These are phyloP conservation scores for Globisporangium nodosum DNA, from an alignment of 352 stramenopile species.

Conservation along the genomic window DNA sequence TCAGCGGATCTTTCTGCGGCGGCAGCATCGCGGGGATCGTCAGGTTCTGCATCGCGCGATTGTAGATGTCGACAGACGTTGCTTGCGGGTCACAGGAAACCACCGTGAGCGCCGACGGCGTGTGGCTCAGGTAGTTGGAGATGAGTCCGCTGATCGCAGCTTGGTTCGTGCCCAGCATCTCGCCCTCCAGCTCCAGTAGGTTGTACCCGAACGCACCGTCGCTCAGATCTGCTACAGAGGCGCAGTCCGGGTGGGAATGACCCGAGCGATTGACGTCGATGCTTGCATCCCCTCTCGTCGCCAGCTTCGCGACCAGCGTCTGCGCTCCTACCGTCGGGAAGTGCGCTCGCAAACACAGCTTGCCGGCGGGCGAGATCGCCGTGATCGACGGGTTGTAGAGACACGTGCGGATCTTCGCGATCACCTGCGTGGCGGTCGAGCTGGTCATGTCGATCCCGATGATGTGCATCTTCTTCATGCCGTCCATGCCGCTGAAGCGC, in stretches of 20 bases:
- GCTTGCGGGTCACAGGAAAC: slow-evolving; percentile 54
- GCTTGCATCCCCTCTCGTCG: slow-evolving; percentile 24
- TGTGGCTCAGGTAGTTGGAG: slow-evolving; percentile 67
- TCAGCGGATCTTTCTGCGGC: slow-evolving; percentile 49
- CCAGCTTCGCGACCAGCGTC: slow-evolving; percentile 55
- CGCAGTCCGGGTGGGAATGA: slow-evolving; percentile 54
- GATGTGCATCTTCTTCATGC: slow-evolving; percentile 62
- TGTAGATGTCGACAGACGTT: slow-evolving; percentile 63
- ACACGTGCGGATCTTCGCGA: slow-evolving; percentile 71
- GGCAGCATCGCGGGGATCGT: slow-evolving; percentile 55
- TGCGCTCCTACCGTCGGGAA: slow-evolving; percentile 29
- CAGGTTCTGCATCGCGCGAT: slow-evolving; percentile 65
- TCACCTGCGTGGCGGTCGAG: slow-evolving; percentile 53
- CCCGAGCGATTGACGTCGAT: slow-evolving; percentile 40
- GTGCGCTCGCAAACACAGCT: slow-evolving; percentile 56
- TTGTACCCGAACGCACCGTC: slow-evolving; percentile 58
- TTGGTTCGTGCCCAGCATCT: slow-evolving; percentile 60
- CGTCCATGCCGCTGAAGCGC: slow-evolving; percentile 54
- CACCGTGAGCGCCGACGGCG: slow-evolving; percentile 45
- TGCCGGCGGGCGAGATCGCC: slow-evolving; percentile 57
- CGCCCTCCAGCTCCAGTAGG: slow-evolving; percentile 52
- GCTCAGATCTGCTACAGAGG: slow-evolving; percentile 15
- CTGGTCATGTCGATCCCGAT: slow-evolving; percentile 48
- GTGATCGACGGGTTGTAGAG: slow-evolving; percentile 77
- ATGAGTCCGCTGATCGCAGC: slow-evolving; percentile 71